Conservation (phyloP, 164 flowering plant species). For the Annona squamosa region DNA sequence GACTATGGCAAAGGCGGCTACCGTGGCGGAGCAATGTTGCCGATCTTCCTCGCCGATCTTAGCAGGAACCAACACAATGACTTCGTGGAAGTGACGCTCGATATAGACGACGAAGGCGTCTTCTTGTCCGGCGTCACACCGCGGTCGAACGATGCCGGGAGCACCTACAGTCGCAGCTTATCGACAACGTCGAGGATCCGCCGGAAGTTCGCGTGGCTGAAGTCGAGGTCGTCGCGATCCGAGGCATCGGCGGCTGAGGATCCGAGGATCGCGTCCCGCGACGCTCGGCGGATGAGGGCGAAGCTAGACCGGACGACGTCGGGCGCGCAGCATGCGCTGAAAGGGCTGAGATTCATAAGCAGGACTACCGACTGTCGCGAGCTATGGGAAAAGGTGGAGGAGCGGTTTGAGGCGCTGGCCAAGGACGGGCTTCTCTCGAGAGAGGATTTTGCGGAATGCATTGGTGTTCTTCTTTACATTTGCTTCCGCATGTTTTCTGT, state of each 20-base stretch:
- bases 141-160: constrained; percentile 11
- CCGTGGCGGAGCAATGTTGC: constrained; percentile 82
- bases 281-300: constrained; percentile 45
- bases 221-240: constrained; percentile 39
- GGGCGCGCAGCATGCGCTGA: constrained; percentile 63
- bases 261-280: constrained; percentile 33
- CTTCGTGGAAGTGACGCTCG: constrained; percentile 71
- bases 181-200: constrained; percentile 51
- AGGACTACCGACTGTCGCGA: constrained; percentile 38
- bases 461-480: constrained; percentile 37
- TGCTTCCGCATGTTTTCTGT: not conserved
- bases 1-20: constrained; percentile 15
- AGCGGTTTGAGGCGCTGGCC: constrained; percentile 51
- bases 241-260: constrained; percentile 29
- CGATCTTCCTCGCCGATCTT: constrained; percentile 64
- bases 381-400: constrained; percentile 64
- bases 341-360: constrained; percentile 79
- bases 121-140: constrained; percentile 55
- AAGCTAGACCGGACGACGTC: constrained; percentile 55
- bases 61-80: constrained; percentile 29
- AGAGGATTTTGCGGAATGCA: constrained; percentile 84
- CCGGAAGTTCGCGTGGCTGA: constrained; percentile 51
- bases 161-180: constrained; percentile 31
- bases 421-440: constrained; percentile 58
- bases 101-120: constrained; percentile 53